phyloP scores from a whole-genome alignment of 768 basidiomycete species.

The Hirschioporus abietinus region DNA sequence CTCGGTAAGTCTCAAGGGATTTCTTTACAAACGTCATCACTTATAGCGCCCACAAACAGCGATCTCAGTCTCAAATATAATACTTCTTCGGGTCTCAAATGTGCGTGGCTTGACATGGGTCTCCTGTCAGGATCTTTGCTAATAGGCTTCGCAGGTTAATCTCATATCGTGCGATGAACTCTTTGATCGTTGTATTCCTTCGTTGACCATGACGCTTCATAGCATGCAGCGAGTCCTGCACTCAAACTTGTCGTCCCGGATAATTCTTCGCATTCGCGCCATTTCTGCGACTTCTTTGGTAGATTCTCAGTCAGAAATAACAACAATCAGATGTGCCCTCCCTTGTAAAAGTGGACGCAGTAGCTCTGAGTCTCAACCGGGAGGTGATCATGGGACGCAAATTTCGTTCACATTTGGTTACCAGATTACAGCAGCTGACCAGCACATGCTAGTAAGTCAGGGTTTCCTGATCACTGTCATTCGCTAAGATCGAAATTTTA shows the following conservation, averaged over 20 bases:
- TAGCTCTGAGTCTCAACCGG: no score
- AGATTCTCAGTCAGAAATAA: not conserved
- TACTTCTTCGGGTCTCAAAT: not conserved
- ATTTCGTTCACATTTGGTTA: no score
- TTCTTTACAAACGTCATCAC: not conserved
- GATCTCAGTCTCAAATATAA: not conserved
- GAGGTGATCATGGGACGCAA: no score
- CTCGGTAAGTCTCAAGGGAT: not conserved
- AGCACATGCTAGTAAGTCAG: no score
- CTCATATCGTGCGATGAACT: not conserved
- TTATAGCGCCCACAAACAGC: not conserved
- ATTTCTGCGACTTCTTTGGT: not conserved
- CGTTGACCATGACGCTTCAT: not conserved
- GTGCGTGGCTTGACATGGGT: not conserved
- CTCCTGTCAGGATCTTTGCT: not conserved
- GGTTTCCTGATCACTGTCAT: no score
- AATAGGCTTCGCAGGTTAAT: not conserved
- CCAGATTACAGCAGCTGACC: no score
- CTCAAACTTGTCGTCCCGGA: not conserved
- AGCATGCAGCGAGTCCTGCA: not conserved
- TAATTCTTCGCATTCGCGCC: not conserved
- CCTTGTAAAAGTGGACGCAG: no score
- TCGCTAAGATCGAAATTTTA: no score
- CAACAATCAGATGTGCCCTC: not conserved
- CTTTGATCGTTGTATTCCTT: not conserved